Base-by-base conservation (phyloP, 2,329 filamentous ascomycete species). In the Gnomoniopsis smithogilvyi region DNA sequence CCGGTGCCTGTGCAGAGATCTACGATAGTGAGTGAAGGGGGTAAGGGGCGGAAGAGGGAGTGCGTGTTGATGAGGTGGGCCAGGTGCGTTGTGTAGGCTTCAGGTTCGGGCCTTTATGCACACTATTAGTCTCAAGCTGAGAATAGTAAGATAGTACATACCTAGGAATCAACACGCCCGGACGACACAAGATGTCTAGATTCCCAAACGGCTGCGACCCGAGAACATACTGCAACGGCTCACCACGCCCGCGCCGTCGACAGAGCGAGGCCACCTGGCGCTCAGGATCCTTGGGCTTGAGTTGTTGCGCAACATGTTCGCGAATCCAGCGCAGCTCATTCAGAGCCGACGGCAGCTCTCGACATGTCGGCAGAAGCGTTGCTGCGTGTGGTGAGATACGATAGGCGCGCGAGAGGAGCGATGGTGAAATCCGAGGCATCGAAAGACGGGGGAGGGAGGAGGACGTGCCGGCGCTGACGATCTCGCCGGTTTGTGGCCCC, bases 1-100 rank as follows among this genome's bases (percentile, higher is more conserved):
- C 95, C 95, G 6, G 90, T 91, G 11, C 95, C 95, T 0, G 92
- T 93, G 72, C 95, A 98, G 33, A 97, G 78, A 72, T 99, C 95
- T 10, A 97, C 72, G 45, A 98, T 77, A 14, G 80, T 81, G 14
- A 96, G 66, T 17, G 58, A 19, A 2, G 30, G 12, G 6, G 54
- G 22, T 34, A 36, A 45, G 41, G 52, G 63, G 56, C 45, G 19
- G 11, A 58, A 49, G 2, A 58, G 41, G 7, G 47, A 22, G 65
- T 59, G 34, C 15, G 65, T 63, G 14, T 11, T 46, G 47, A 85
- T 70, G 21, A 80, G 63, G 6, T 73, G 68, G 38, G 80, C 82
- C 12, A 90, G 75, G 64, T 85, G 75, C 30, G 76, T 71, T 1
- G 82, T 85, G 69, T 88, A 90, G 2, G 86, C 81, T 72, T 92